Conservation (phyloP, 305 asterid species). For the Solanum hybrid region DNA sequence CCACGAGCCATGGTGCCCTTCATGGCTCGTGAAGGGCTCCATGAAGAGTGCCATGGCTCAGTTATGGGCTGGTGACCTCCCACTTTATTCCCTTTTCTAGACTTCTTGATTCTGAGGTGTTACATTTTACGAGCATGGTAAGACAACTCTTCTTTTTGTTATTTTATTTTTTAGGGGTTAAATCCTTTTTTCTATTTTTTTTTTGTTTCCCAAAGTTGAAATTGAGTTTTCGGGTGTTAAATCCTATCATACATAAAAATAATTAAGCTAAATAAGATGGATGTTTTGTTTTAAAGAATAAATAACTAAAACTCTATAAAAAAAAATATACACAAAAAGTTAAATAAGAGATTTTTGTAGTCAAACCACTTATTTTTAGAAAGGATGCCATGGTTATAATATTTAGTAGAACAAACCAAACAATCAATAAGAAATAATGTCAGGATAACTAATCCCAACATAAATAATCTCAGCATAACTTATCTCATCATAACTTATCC, state of each 20-base stretch:
- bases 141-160: not conserved
- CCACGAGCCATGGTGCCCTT: no score
- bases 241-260: not conserved
- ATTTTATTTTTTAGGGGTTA: not conserved
- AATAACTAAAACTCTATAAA: not conserved
- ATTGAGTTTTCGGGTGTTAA: not conserved
- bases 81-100: no score
- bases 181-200: no score
- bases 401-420: not conserved
- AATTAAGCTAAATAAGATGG: not conserved
- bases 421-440: not conserved
- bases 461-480: not conserved
- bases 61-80: no score
- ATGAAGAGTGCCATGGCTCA: no score
- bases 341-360: not conserved
- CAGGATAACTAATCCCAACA: not conserved
- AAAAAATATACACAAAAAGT: not conserved
- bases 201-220: not conserved
- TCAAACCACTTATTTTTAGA: no score
- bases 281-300: no score
- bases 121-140: no score
- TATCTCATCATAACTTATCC: not conserved
- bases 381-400: not conserved
- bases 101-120: no score
- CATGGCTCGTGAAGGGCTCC: no score